Percentiles rank a stretch among this genome's conserved stretches.
These are phyloP conservation scores for Ochromonadaceae sp. DNA, from an alignment of 352 stramenopile species.

Conservation along the genomic window DNA sequence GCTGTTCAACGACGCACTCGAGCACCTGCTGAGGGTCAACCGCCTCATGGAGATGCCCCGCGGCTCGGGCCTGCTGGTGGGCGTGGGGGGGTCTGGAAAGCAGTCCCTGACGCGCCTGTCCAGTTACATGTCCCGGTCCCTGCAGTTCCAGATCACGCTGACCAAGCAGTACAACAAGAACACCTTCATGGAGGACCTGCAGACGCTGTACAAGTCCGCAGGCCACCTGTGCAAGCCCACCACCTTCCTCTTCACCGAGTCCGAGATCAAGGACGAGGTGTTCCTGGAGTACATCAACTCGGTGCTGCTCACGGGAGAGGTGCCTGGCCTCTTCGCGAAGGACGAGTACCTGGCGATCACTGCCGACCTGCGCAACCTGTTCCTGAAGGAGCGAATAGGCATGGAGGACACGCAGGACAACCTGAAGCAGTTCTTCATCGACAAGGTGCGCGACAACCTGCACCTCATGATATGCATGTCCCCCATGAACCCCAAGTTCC, in stretches of 20 bases:
- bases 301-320: conserved; percentile 92
- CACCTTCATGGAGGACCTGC: conserved; percentile 91
- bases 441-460: conserved; percentile 91
- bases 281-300: conserved; percentile 98
- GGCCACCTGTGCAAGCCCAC: conserved; percentile 87
- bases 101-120: conserved; percentile 87
- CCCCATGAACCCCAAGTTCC: conserved; percentile 93
- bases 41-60: conserved; percentile 87
- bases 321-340: conserved; percentile 92
- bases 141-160: conserved; percentile 94
- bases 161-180: conserved; percentile 96
- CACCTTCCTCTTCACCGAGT: conserved; percentile 95
- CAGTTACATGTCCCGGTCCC: conserved; percentile 82
- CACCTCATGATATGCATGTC: conserved; percentile 98
- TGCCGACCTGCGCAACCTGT: conserved; percentile 73
- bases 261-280: conserved; percentile 97
- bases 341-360: conserved; percentile 99
- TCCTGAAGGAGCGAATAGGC: conserved; percentile 78
- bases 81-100: conserved; percentile 90
- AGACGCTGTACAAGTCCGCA: conserved; percentile 86
- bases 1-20: conserved; percentile 92
- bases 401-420: conserved; percentile 88
- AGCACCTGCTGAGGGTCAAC: conserved; percentile 87
- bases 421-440: conserved; percentile 94
- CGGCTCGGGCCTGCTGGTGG: conserved; percentile 84